Base-by-base conservation (phyloP, 257 asterid genomes). In the Rhazya stricta region DNA sequence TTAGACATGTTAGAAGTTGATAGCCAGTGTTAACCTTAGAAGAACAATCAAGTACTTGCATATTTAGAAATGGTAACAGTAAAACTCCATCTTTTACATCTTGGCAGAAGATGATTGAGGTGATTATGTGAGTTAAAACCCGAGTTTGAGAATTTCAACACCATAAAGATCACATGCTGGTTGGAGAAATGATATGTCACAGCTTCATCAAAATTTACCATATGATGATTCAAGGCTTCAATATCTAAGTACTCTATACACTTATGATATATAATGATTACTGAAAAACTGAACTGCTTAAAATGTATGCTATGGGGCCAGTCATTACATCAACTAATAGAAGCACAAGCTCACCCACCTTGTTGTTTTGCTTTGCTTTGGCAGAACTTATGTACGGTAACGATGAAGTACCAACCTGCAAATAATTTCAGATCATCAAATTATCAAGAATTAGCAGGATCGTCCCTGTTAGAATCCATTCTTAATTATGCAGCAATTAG, bases 341-440 rank as follows among this genome's bases (percentile, higher is more conserved):
- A 37, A 37, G 53, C 45, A 46, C 13, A 61, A 50, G 29, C 81
- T 76, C 36, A 89, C 96, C 92, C 36, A 89, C 96, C 92, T 84
- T 79, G 42, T 65, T 77, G 54, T 60, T 79, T 42, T 74, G 83
- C 85, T 65, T 85, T 74, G 78, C 78, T 67, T 78, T 80, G 76
- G 74, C 72, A 46, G 58, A 41, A 50, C 57, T 71, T 79, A 50
- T 80, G 53, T 77, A 70, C 41, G 83, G 61, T 77, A 68, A 53
- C 69, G 80, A 69, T 73, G 76, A 75, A 67, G 23, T 43, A 71
- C 69, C 71, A 32, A 88, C 86, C 92, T 90, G 91, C 56, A 77
- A 43, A 67, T 30, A 71, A 74, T 71, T n/a, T 36, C 32, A 53
- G 53, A 15, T 34, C 7, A 34, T 32, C 6, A 32, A 53, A 30